A percentile compares a stretch with the other conserved stretches of the same genome.
Evolutionary conservation across 2,329 filamentous ascomycete genomes (phyloP).

Genomic region (Endocalyx cinctus): DNA sequence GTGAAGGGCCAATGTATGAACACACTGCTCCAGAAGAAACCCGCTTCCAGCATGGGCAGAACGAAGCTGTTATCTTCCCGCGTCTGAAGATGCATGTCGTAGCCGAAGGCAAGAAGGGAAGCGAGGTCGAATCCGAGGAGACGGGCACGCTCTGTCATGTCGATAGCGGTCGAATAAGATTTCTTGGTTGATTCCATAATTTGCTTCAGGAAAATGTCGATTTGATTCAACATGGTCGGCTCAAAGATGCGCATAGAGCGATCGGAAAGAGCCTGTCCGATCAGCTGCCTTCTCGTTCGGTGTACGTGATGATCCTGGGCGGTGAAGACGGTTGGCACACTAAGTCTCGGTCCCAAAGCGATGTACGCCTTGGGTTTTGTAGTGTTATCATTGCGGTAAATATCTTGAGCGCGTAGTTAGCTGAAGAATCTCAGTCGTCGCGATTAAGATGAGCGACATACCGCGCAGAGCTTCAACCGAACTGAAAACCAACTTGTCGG

Average conservation of each 20-base stretch:
- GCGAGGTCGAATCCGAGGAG: constrained; percentile 1
- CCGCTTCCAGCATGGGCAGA: neutral
- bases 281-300: neutral
- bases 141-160: constrained; percentile 2
- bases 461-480: too few relatives aligned
- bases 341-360: neutral
- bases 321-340: neutral
- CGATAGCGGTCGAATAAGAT: neutral
- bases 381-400: constrained; percentile 1
- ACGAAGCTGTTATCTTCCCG: constrained; percentile 6
- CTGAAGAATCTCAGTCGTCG: too few relatives aligned
- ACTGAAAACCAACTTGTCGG: too few relatives aligned
- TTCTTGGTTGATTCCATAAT: neutral
- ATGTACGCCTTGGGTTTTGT: neutral
- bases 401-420: too few relatives aligned
- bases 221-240: neutral
- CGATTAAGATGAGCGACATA: too few relatives aligned
- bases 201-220: neutral
- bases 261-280: neutral
- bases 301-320: neutral
- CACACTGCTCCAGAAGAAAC: constrained; percentile 4
- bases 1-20: constrained; percentile 8
- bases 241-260: constrained; percentile 1
- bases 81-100: constrained; percentile 2
- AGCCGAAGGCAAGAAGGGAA: constrained; percentile 1